phyloP scores from a whole-genome alignment of 192 early-diverging fungal species.

The Lunasporangiospora selenospora region DNA sequence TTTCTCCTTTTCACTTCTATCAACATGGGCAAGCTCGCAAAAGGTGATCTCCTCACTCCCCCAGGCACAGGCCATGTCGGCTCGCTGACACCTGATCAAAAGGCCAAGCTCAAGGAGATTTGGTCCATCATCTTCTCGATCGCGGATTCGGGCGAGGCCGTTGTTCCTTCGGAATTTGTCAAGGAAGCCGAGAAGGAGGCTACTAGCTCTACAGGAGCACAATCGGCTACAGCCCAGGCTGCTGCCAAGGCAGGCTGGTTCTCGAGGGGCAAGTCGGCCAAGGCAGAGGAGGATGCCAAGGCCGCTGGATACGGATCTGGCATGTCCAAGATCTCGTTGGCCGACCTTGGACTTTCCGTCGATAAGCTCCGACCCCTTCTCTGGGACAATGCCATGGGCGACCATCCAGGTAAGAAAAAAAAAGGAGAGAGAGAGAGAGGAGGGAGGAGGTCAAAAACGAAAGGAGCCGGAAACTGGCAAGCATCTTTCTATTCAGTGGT shows the following conservation, averaged over 20 bases:
- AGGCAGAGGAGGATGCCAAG: constrained; percentile 13
- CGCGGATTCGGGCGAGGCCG: constrained; percentile 22
- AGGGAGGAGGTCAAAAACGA: no score
- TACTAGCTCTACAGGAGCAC: not conserved
- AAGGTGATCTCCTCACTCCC: constrained; percentile 3
- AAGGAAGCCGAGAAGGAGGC: constrained; percentile 14
- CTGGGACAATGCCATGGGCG: constrained; percentile 17
- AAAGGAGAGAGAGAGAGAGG: no score
- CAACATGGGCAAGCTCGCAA: constrained; percentile 3
- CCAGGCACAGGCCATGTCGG: constrained; percentile 7
- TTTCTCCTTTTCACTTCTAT: not conserved
- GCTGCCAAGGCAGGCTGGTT: constrained; percentile 41
- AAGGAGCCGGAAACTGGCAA: no score
- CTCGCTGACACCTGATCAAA: constrained; percentile 4
- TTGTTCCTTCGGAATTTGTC: constrained; percentile 10
- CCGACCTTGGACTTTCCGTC: constrained; percentile 14
- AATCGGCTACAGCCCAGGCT: constrained; percentile 17
- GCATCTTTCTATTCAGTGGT: no score
- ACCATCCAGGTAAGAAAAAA: constrained; percentile 13
- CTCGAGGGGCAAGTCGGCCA: constrained; percentile 13
- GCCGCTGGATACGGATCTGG: constrained; percentile 12
- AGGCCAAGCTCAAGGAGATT: constrained; percentile 4
- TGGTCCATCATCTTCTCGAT: constrained; percentile 17
- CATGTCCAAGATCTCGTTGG: constrained; percentile 14
- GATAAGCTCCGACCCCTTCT: constrained; percentile 9